Evolutionary conservation across 1,284 basidiomycete species (phyloP), one percentile per base, ranked within the genome.

Genomic region (Bothia castanella): DNA sequence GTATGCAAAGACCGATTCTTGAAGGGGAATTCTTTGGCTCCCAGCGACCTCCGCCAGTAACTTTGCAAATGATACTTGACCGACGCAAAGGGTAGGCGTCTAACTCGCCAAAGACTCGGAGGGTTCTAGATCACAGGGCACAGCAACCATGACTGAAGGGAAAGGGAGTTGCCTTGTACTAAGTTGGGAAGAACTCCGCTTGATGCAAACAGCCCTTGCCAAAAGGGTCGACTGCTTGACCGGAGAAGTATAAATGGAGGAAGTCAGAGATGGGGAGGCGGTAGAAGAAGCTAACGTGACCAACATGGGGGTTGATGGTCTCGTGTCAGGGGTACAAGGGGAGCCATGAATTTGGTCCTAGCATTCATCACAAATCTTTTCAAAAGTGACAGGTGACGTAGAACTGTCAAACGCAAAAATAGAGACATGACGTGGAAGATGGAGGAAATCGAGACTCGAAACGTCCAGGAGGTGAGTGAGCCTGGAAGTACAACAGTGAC

Each of bases 41-140:
- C 86, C 87, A 89, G 27, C 86, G 79, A 11, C 87, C 86, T 13
- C 85, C 85, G 41, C 87, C 86, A 17, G 77, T 79, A 3, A 81
- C 83, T 59, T 89, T 89, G 70, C 87, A 89, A 12, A 87, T 74
- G 42, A 76, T 72, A 58, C 78, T 81, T 6, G 81, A 77, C 45
- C 78, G 78, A 41, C 76, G 73, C 20, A 89, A 77, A 4, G 87
- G 87, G 56, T 89, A 89, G 1, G 82, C 74, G 49, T 79, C 78
- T 20, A 87, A 74, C 63, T 84, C 82, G 52, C 76, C 79, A 48
- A 78, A 77, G 2, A 74, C 45, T 72, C 67, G 4, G 68, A 50
- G 35, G 68, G 63, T 1, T 69, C 64, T 7, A 68, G 46, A 47
- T 66, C 67, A 14, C 59, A 56, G 25, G 61, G 41, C 23, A 50